Percentiles rank a stretch among this genome's conserved stretches.
Conservation (phyloP, 768 basidiomycete species). For the Trametes maxima region DNA sequence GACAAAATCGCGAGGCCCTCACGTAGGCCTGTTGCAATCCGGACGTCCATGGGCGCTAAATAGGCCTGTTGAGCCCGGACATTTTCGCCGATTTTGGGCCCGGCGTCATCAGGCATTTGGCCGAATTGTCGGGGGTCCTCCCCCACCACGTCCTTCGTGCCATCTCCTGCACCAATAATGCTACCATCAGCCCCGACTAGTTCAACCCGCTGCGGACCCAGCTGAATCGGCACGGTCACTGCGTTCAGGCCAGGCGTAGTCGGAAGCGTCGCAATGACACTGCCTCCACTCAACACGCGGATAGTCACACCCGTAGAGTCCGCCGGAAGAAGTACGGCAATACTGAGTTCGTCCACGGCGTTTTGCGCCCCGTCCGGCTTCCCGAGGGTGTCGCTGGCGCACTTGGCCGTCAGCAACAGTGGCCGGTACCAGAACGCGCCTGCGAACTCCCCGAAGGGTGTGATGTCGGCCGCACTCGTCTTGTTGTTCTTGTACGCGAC, state of each 20-base stretch:
- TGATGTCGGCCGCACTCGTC: slow-evolving; percentile 5
- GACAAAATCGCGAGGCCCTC: too few species aligned
- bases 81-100: too few species aligned
- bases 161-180: slow-evolving; percentile 4
- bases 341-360: slow-evolving; percentile 12
- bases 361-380: slow-evolving; percentile 12
- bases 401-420: slow-evolving; percentile 32
- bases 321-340: slow-evolving; percentile 11
- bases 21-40: too few species aligned
- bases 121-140: too few species aligned
- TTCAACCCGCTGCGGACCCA: slow-evolving; percentile 11
- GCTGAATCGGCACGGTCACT: slow-evolving; percentile 1
- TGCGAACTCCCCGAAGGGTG: slow-evolving; percentile 27
- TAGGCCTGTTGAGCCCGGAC: too few species aligned
- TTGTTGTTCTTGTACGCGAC: slow-evolving; percentile 31
- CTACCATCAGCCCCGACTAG: not conserved
- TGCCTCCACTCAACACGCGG: slow-evolving; percentile 8
- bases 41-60: too few species aligned
- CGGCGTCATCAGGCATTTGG: too few species aligned
- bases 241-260: slow-evolving; percentile 9
- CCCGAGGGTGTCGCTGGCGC: slow-evolving; percentile 15
- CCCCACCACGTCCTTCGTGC: slow-evolving; percentile 7
- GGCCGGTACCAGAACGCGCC: slow-evolving; percentile 37
- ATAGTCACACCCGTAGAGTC: slow-evolving; percentile 3
- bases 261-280: not conserved